These are phyloP conservation scores for Naganishia liquefaciens DNA, from an alignment of 1,284 basidiomycete species.

Conservation along the genomic window DNA sequence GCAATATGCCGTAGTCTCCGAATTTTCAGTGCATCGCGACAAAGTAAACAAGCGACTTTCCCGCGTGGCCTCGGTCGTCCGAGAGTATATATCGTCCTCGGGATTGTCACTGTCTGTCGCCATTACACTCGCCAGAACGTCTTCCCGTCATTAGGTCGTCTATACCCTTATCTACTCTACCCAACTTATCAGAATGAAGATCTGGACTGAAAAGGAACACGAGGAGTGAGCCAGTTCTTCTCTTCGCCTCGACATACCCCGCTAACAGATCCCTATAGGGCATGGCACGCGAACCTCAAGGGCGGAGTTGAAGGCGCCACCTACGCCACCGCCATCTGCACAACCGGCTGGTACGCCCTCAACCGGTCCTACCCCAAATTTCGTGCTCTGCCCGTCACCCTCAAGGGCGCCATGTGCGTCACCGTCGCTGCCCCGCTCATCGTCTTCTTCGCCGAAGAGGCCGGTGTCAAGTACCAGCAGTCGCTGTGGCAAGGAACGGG, in stretches of 20 bases:
- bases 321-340: constrained; percentile 39
- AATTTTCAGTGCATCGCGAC: constrained; percentile 11
- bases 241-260: background rate
- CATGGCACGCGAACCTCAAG: constrained; percentile 43
- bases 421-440: constrained; percentile 68
- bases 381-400: constrained; percentile 66
- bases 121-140: no score
- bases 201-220: constrained; percentile 21
- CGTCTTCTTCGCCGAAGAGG: constrained; percentile 75
- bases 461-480: constrained; percentile 70
- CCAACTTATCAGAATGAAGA: no score
- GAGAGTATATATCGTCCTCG: constrained; percentile 14
- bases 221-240: constrained; percentile 6
- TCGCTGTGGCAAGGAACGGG: constrained; percentile 64
- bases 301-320: constrained; percentile 45
- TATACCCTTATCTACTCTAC: no score
- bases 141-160: no score
- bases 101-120: background rate
- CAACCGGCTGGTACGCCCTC: constrained; percentile 65
- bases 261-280: constrained; percentile 29
- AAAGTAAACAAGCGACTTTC: constrained; percentile 24
- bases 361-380: constrained; percentile 65
- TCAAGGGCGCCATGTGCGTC: constrained; percentile 73
- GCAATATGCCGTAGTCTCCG: constrained; percentile 16
- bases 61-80: background rate